Percentiles rank a stretch among this genome's conserved stretches.
phyloP scores from a whole-genome alignment of 495 filamentous ascomycete genomes.

The Usnea hakonensis region DNA sequence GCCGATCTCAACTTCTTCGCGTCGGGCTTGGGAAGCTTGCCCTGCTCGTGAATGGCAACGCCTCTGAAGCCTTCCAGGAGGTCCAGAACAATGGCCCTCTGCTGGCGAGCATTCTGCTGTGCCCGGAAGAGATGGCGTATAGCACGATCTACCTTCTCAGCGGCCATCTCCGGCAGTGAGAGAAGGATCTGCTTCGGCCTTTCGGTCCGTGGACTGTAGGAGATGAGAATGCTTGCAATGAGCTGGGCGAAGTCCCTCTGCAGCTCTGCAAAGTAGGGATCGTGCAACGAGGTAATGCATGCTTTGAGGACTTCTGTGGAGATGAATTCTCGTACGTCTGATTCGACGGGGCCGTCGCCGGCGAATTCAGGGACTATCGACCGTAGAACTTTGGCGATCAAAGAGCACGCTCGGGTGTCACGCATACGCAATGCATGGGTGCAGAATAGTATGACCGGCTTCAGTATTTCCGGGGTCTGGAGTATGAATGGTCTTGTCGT shows the following conservation, averaged over 20 bases:
- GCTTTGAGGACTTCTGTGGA: constrained; percentile 73
- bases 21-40: constrained; percentile 58
- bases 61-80: constrained; percentile 79
- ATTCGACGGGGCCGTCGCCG: constrained; percentile 44
- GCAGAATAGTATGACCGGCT: constrained; percentile 83
- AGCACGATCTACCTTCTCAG: constrained; percentile 53
- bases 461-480: constrained; percentile 66
- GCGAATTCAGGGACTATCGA: constrained; percentile 77
- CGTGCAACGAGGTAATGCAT: constrained; percentile 80
- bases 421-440: constrained; percentile 84
- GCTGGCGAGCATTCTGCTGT: constrained; percentile 55
- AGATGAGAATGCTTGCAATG: constrained; percentile 74
- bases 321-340: constrained; percentile 85
- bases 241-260: constrained; percentile 87
- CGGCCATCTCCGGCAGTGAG: constrained; percentile 51
- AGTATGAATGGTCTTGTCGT: constrained; percentile 50
- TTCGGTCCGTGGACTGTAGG: constrained; percentile 57
- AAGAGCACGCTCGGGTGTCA: constrained; percentile 78
- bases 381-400: constrained; percentile 75
- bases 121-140: constrained; percentile 46
- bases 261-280: constrained; percentile 91
- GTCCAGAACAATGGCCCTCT: constrained; percentile 78
- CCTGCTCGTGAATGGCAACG: constrained; percentile 85
- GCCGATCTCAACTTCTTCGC: constrained; percentile 44
- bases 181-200: constrained; percentile 47